Evolutionary conservation across 495 filamentous ascomycete species (phyloP).

Genomic region (Aspergillus sclerotiicarbonarius): DNA sequence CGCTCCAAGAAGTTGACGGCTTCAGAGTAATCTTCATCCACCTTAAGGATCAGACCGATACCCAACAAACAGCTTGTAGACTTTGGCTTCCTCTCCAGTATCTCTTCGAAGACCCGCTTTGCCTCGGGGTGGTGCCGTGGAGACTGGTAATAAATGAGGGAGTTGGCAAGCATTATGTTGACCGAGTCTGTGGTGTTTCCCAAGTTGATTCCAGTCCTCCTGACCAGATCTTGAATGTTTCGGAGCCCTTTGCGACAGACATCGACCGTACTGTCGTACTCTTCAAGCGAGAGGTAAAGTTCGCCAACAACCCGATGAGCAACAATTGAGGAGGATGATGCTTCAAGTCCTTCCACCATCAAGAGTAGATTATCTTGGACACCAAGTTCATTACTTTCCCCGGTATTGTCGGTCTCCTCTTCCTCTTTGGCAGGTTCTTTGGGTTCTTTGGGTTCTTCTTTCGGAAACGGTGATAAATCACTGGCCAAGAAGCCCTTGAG

Average conservation of each 20-base stretch:
- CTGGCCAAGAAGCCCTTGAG: slow-evolving; percentile 77
- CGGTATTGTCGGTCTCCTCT: slow-evolving; percentile 24
- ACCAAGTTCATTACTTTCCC: slow-evolving; percentile 49
- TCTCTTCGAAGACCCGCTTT: slow-evolving; percentile 72
- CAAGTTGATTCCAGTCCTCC: slow-evolving; percentile 63
- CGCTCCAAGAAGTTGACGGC: slow-evolving; percentile 75
- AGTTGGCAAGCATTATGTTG: slow-evolving; percentile 73
- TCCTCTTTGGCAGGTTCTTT: slow-evolving; percentile 24
- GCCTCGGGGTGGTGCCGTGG: slow-evolving; percentile 89
- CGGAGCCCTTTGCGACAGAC: slow-evolving; percentile 68
- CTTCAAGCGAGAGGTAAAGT: slow-evolving; percentile 80
- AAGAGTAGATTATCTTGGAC: slow-evolving; percentile 72
- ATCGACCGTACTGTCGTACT: slow-evolving; percentile 81
- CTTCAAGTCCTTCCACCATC: slow-evolving; percentile 80
- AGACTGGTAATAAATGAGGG: slow-evolving; percentile 81
- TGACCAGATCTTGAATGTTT: slow-evolving; percentile 56
- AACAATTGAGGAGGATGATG: slow-evolving; percentile 67
- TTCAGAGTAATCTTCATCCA: slow-evolving; percentile 79
- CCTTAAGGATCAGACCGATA: slow-evolving; percentile 85
- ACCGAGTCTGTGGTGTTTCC: slow-evolving; percentile 68
- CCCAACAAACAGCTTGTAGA: slow-evolving; percentile 83
- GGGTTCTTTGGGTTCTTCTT: slow-evolving; percentile 21
- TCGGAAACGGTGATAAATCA: slow-evolving; percentile 80
- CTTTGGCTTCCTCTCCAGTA: slow-evolving; percentile 66
- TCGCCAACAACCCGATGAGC: slow-evolving; percentile 82